Base-by-base conservation (phyloP, 257 asterid genomes). In the Fraxinus pennsylvanica region DNA sequence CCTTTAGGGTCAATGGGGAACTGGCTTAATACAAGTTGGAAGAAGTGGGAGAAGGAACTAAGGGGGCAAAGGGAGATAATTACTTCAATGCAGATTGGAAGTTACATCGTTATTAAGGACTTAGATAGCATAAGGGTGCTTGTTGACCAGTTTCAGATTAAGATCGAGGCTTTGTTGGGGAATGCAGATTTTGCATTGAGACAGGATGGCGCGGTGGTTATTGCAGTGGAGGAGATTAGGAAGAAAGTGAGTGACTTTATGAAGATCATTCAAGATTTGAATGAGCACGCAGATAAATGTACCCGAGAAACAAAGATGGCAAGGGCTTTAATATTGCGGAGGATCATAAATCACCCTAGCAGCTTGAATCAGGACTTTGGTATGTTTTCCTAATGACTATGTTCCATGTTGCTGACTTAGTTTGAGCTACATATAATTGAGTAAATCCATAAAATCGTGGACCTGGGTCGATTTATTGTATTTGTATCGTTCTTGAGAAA, bases 1-100 rank as follows among this genome's bases (percentile, higher is more conserved):
- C 98, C 98, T 0, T 50, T 93, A 43, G 98, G 96, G 4, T 88
- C 97, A 6, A 90, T 90, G 97, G 97, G 98, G 78, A 85, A 41
- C 38, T 93, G 98, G 97, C 73, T 93, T 45, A 88, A 89, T 68
- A 87, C 90, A n/a, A 65, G 91, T 1, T 90, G 98, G 98, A 88
- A 85, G 43, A 90, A 90, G 73, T 86, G 77, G n/a, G 98, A 89
- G 83, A 81, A 41, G 74, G 94, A 89, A 45, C 59, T 90, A 71
- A 85, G 66, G 74, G 94, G 89, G 30, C 97, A 91, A 69, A 88
- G 82, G 61, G 92, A 91, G 82, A 74, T 91, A 17, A 81, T 93
- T 14, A 77, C 82, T 45, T 52, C 91, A 41, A 88, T 91, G 89
- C 88, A 90, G 81, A 35, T 91, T 6, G 92, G 92, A 39, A 89